Evolutionary conservation across 78 protist species (phyloP).

Genomic region (Corallochytrium limacisporum): DNA sequence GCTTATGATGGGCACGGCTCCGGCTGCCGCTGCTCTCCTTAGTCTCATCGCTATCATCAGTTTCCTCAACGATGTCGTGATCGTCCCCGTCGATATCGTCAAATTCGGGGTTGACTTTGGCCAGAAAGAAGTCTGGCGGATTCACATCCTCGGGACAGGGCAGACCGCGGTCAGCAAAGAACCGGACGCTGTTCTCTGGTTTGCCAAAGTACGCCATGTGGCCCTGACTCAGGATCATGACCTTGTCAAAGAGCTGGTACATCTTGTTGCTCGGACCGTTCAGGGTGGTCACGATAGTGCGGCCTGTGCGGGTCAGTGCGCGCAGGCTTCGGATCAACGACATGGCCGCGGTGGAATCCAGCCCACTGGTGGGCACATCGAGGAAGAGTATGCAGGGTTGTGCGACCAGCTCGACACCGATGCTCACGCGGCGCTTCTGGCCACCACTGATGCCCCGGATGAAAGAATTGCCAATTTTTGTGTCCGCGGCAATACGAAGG

Average conservation of each 20-base stretch:
- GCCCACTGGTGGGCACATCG: slow-evolving; percentile 7
- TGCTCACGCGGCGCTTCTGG: slow-evolving; percentile 39
- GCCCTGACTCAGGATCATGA: not conserved
- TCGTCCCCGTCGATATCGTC: no score
- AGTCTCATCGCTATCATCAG: no score
- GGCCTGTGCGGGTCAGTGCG: not conserved
- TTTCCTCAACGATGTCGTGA: no score
- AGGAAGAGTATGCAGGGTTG: slow-evolving; percentile 23
- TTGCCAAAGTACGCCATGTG: slow-evolving; percentile 11
- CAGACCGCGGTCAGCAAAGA: slow-evolving; percentile 21
- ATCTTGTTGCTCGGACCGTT: slow-evolving; percentile 65
- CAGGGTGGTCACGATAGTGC: slow-evolving; percentile 19
- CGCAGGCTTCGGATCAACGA: not conserved
- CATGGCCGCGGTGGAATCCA: not conserved
- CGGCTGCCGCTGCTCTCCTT: no score
- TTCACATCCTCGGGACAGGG: slow-evolving; percentile 4
- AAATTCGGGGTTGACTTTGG: no score
- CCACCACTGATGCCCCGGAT: slow-evolving; percentile 56
- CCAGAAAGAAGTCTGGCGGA: slow-evolving; percentile 38
- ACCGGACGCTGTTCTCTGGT: not conserved
- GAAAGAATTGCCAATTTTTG: not conserved
- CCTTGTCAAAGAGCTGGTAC: not conserved
- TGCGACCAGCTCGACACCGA: slow-evolving; percentile 37
- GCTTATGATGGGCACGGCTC: no score
- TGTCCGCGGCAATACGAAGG: not conserved